Conservation (phyloP, 2,329 filamentous ascomycete species). For the Exophiala mesophila region DNA sequence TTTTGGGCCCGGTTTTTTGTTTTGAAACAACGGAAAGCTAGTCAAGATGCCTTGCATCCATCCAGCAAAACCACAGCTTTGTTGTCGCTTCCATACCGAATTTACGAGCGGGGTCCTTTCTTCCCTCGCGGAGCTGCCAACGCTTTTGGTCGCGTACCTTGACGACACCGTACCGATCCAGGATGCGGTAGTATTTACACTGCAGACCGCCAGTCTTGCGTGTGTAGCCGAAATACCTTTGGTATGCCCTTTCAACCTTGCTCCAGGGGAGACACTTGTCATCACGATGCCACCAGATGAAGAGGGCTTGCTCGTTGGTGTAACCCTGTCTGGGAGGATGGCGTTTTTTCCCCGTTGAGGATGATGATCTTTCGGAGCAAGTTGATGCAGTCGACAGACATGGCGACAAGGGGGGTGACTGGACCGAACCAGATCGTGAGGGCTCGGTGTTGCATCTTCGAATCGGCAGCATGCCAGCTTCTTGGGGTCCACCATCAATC, state of each 20-base stretch:
- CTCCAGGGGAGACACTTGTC: conserved; percentile 45
- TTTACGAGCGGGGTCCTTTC: conserved; percentile 27
- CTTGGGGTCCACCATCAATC: background rate
- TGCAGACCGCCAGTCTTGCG: conserved; percentile 44
- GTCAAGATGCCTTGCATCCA: conserved; percentile 25
- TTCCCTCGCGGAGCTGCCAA: conserved; percentile 4
- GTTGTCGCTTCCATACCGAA: conserved; percentile 40
- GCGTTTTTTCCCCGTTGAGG: background rate
- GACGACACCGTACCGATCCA: conserved; percentile 41
- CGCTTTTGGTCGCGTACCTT: conserved; percentile 40
- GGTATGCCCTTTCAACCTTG: conserved; percentile 41
- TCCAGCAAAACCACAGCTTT: conserved; percentile 41
- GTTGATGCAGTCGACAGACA: background rate
- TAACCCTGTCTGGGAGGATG: conserved; percentile 40
- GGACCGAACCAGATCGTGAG: background rate
- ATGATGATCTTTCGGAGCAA: background rate
- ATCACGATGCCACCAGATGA: conserved; percentile 48
- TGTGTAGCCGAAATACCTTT: conserved; percentile 38
- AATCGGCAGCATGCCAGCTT: background rate
- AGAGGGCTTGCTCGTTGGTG: conserved; percentile 44
- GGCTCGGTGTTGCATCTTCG: background rate
- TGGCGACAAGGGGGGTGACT: background rate
- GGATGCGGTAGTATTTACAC: conserved; percentile 48
- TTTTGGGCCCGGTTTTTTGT: no score
- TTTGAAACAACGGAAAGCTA: no score